Evolutionary conservation across 1,139 yeast genomes (phyloP), one percentile per base, ranked within the genome.

Genomic region (Debaryomyces sp.): DNA sequence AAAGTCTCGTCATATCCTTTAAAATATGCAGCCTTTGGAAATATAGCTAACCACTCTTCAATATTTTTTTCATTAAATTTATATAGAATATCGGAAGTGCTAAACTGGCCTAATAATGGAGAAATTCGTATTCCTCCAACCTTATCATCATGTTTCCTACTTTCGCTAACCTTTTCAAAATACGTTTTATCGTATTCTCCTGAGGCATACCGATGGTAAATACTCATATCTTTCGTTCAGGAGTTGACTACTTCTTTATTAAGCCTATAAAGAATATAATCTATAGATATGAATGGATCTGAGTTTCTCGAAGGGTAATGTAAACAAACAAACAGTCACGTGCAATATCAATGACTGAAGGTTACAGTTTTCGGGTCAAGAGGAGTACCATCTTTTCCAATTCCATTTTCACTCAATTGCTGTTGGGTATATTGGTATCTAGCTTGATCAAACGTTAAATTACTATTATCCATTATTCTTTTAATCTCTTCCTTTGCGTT

Each of bases 371-470:
- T 68, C 1, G 77, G 76, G 52, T 75, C 80, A 17, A 59, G 53
- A 0, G 80, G 80, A 21, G 71, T 50, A 6, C 80, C 80, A 50
- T 67, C 60, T 4, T 57, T 54, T 34, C 78, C 88, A 35, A 88
- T 81, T 12, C 77, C 78, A 62, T 87, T 80, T 17, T 70, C 63
- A 2, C 71, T 68, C 61, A 88, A 74, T 54, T 69, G 70, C 15
- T 63, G 58, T 49, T 70, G 73, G 1, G 82, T 77, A 58, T 79
- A 85, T 46, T 72, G 61, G 10, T 80, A 66, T 48, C 96, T 71
- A 1, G 96, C 96, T 42, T 83, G 82, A 61, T 89, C 96, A 63
- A 89, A 89, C 1, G 78, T 59, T 33, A 86, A 49, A 22, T 71
- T 62, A 37, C 68, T 61, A 23, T 70, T 65, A 5, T 70, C 59